A percentile compares a stretch with the other conserved stretches of the same genome.
Conservation (phyloP, 495 filamentous ascomycete genomes). For the Hypoxylon rickii region DNA sequence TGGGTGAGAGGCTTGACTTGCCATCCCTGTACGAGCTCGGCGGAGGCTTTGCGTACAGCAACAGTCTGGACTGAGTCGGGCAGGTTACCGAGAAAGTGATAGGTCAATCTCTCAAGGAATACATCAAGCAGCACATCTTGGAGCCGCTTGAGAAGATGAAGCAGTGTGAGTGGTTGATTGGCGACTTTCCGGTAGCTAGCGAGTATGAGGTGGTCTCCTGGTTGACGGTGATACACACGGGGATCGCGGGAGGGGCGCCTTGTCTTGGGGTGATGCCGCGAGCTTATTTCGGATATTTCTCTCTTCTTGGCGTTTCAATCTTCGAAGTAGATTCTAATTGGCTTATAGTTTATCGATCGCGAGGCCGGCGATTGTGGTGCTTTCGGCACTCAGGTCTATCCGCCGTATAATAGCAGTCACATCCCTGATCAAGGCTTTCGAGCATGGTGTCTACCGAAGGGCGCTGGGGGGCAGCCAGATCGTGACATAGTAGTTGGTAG, state of each 20-base stretch:
- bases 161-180: slow-evolving; percentile 11
- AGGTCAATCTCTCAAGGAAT: slow-evolving; percentile 37
- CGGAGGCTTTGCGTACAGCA: slow-evolving; percentile 53
- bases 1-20: slow-evolving; percentile 40
- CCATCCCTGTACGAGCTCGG: slow-evolving; percentile 58
- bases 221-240: slow-evolving; percentile 27
- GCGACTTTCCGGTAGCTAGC: slow-evolving; percentile 2
- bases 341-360: slow-evolving; percentile 43
- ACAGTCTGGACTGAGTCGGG: slow-evolving; percentile 58
- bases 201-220: slow-evolving; percentile 29
- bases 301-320: neutral
- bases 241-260: slow-evolving; percentile 25
- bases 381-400: slow-evolving; percentile 40
- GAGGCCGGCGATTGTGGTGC: slow-evolving; percentile 37
- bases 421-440: slow-evolving; percentile 38
- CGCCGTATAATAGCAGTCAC: slow-evolving; percentile 27
- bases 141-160: slow-evolving; percentile 12
- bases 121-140: slow-evolving; percentile 36
- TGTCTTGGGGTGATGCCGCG: slow-evolving; percentile 38
- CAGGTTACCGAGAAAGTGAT: slow-evolving; percentile 37
- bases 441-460: slow-evolving; percentile 33
- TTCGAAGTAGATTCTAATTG: neutral
- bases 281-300: slow-evolving; percentile 28
- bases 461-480: too few species aligned
- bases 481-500: too few species aligned